Evolutionary conservation across 225 moss, liverwort and hornwort genomes (phyloP), one percentile per base, ranked within the genome.

Genomic region (Takakia lepidozioides): DNA sequence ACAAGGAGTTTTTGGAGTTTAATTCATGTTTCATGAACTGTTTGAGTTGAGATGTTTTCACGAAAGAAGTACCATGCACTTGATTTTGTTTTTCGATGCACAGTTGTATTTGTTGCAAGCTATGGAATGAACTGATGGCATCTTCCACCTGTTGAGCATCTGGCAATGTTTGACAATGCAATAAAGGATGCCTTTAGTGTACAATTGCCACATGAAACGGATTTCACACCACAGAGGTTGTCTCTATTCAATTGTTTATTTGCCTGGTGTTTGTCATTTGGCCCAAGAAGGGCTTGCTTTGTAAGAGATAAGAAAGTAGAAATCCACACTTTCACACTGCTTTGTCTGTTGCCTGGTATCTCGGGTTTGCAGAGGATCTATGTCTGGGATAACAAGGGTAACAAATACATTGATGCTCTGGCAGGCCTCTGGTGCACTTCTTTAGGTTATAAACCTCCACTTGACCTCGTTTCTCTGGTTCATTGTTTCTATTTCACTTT

Each of bases 371-470:
- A 95, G 95, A 91, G 95, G 59, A 78, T 91, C 39, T 74, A 91
- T 27, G 77, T 98, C 0, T 82, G 66, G 66, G 95, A 98, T 63
- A 72, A 74, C 67, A 63, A 74, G 19, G 95, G 87, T 47, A 87
- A 78, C 3, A 90, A 91, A 50, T 98, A 90, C 49, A 0, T 98
- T 41, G 95, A 98, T 42, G 80, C 77, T 22, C 87, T 98, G 49
- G 90, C 95, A 53, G 95, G 95, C 51, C 84, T 91, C 23, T 98
- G 95, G 95, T 82, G 80, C 68, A 81, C 84, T 55, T 82, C 95
- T 49, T 52, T 98, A 56, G 95, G 95, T 95, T 58, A 50, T 32
- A n/a, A n/a, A n/a, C n/a, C n/a, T n/a, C n/a, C n/a, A n/a, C n/a
- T 26, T 24, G 14, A 16, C 10, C 2, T 28, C 8, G 26, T 18